Base-by-base conservation (phyloP, 306 rosid species). In the Fragaria vesca region DNA sequence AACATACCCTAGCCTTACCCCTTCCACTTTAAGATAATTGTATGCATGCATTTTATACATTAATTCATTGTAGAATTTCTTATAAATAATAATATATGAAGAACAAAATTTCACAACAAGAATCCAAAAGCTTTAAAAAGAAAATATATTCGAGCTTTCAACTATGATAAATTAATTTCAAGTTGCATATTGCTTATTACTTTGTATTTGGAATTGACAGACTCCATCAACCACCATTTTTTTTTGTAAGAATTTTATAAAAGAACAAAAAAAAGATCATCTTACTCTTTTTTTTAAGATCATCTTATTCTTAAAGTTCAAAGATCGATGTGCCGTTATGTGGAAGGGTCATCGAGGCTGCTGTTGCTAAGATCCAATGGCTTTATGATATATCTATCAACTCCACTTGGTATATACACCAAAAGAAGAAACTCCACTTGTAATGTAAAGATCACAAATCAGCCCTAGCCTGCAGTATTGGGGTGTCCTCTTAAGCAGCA, bases 391-490 rank as follows among this genome's bases (percentile, higher is more conserved):
- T 66, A 6, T 36, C 47, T 2, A 66, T 13, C 15, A 34, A 36
- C 26, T 72, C 67, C 77, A 57, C 77, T 73, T 40, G 52, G 13
- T 38, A 34, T 63, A 8, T 15, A 15, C 2, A 55, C 42, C 21
- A 21, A 57, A 57, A 57, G 32, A 57, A 57, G 26, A 57, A 52
- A 17, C 58, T 52, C 63, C 63, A 57, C 63, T 57, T 55, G 48
- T 6, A 28, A 52, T 5, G 38, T 21, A 36, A 72, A 36, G 76
- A n/a, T n/a, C 68, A 78, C 38, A 36, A 74, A 28, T 78, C 62
- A 46, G 82, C 73, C 75, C 8, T 7, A 40, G 43, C 36, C 48
- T 67, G 76, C 36, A 50, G 66, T 26, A 21, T 70, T 42, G 73
- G 16, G 45, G 36, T n/a, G 8, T 60, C 70, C 69, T 77, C 54